Base-by-base conservation (phyloP, 2,329 filamentous ascomycete species). In the Fusarium piperis region DNA sequence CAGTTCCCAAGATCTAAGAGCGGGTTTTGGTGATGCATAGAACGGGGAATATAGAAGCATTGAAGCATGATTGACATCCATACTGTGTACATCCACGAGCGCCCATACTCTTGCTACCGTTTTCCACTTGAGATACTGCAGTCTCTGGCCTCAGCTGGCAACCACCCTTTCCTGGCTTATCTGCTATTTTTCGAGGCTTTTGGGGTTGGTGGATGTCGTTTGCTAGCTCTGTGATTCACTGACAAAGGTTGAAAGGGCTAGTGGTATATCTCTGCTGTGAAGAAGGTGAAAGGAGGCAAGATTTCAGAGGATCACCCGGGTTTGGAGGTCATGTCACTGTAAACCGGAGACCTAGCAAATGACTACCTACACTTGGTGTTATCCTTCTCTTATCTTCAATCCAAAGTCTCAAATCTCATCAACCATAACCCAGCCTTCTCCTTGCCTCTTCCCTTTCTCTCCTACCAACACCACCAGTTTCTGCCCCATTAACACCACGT, bases 1-100 rank as follows among this genome's bases (percentile, higher is more conserved):
- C 84, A 3, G 82, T 71, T 5, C 75, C 86, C 66, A 91, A 89
- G 80, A 88, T 88, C 11, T 88, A 76, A 63, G n/a, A 7, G 4
- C 2, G 13, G 23, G 26, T n/a, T 23, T 41, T 33, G 46, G 38
- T 32, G 20, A 23, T 51, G 32, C 55, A 62, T 53, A 57, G 30
- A 44, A 39, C 35, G 18, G 26, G 10, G 44, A 55, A 26, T 12
- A 61, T 56, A 61, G 59, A 70, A 41, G 65, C 32, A 52, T 59
- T 59, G 52, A 44, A 53, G 26, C 26, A 33, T 28, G 26, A 23
- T 28, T 16, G 33, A 13, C 39, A 44, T 23, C 3, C 23, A n/a
- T n/a, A n/a, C n/a, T n/a, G n/a, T n/a, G 23, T 23, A 23, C 23
- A 23, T 23, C 23, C 23, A 23, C 23, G 23, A 23, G 23, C 23